Percentiles rank a stretch among this genome's conserved stretches.
Conservation (phyloP, 31 red algal genomes). For the Porphyra umbilicalis region DNA sequence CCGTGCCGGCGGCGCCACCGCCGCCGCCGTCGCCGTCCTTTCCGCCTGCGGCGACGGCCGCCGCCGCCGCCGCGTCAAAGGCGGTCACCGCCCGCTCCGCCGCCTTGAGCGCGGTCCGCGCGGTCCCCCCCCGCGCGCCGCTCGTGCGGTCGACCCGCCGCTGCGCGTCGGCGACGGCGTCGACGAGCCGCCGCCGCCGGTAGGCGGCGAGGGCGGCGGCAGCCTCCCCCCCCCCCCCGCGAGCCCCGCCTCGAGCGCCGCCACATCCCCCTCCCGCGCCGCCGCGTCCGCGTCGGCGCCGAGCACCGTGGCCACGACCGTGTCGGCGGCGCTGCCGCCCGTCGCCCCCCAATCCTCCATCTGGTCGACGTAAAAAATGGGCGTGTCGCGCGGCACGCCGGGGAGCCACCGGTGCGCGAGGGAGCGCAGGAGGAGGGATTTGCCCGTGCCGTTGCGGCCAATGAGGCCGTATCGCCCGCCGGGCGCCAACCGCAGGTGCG, state of each 20-base stretch:
- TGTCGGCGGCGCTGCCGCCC: background rate
- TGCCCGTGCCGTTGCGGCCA: slow-evolving; percentile 1
- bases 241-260: background rate
- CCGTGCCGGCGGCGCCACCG: background rate
- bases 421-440: background rate
- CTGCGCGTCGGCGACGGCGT: background rate
- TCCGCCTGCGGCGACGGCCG: background rate
- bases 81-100: background rate
- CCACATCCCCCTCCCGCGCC: background rate
- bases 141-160: background rate
- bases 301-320: background rate
- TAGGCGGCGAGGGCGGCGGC: background rate
- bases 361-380: slow-evolving; percentile 12
- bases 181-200: background rate
- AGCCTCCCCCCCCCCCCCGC: background rate
- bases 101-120: background rate
- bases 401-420: slow-evolving; percentile 6
- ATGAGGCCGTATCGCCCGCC: slow-evolving; percentile 2
- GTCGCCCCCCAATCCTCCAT: background rate
- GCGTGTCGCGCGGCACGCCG: background rate
- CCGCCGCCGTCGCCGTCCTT: background rate
- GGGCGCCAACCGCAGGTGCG: background rate
- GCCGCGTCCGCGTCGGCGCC: background rate
- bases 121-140: background rate
- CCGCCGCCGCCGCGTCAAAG: background rate